A percentile compares a stretch with the other conserved stretches of the same genome.
Conservation (phyloP, 176 grass and related monocot genomes). For the Hsuehochloa calcarea region DNA sequence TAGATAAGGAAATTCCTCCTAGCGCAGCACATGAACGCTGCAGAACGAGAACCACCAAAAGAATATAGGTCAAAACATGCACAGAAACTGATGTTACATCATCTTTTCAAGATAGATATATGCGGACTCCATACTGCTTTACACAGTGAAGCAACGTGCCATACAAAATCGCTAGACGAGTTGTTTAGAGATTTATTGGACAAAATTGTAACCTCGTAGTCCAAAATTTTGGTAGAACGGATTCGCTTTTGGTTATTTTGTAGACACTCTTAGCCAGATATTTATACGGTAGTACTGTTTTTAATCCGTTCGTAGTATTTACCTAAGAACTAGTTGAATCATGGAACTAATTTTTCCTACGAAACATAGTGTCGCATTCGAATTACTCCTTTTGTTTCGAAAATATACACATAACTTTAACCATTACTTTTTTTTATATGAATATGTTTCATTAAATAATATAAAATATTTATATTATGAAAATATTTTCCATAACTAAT, state of each 20-base stretch:
- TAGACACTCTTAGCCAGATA: slow-evolving; percentile 30
- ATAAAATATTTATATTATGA: no score
- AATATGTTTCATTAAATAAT: no score
- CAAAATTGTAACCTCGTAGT: slow-evolving; percentile 16
- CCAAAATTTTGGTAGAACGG: background rate
- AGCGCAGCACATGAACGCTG: background rate
- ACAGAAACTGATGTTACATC: background rate
- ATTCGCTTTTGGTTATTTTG: slow-evolving; percentile 9
- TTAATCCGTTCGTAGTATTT: slow-evolving; percentile 40
- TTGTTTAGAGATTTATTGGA: background rate
- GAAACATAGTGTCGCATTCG: background rate
- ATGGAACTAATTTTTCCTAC: slow-evolving; percentile 21
- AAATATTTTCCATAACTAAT: no score
- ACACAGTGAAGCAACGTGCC: background rate
- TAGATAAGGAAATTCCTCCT: background rate
- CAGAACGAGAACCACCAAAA: background rate
- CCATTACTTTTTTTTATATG: no score
- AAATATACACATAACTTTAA: no score
- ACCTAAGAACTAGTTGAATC: slow-evolving; percentile 40
- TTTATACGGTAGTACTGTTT: background rate
- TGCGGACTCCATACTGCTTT: background rate
- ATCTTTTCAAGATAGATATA: background rate
- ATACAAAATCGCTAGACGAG: background rate
- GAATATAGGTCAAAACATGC: background rate
- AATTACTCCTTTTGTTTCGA: background rate